Conservation (phyloP, 192 early-diverging fungal species). For the Coemansia sp. region DNA sequence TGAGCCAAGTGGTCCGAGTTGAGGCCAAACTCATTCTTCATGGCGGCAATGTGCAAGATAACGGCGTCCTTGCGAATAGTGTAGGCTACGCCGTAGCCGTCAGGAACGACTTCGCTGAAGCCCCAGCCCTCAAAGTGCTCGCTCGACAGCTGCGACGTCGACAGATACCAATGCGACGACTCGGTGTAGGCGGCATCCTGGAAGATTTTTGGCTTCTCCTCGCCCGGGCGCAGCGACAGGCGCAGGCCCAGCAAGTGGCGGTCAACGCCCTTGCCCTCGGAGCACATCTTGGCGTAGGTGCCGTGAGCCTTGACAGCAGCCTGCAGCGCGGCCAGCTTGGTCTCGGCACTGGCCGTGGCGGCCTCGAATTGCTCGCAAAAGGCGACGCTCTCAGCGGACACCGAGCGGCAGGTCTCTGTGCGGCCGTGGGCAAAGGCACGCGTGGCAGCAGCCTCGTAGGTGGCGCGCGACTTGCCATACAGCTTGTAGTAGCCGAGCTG, state of each 20-base stretch:
- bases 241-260: conserved; percentile 85
- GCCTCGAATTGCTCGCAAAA: conserved; percentile 88
- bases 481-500: conserved; percentile 97
- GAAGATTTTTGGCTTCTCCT: conserved; percentile 82
- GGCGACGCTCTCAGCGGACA: conserved; percentile 68
- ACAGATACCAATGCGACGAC: conserved; percentile 86
- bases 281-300: conserved; percentile 76
- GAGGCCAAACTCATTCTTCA: conserved; percentile 58
- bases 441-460: conserved; percentile 91
- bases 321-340: conserved; percentile 69
- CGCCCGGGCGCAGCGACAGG: conserved; percentile 68
- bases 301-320: conserved; percentile 77
- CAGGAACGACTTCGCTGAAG: conserved; percentile 80
- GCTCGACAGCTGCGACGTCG: conserved; percentile 88
- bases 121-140: conserved; percentile 95
- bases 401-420: conserved; percentile 88
- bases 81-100: conserved; percentile 92
- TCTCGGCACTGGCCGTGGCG: conserved; percentile 47
- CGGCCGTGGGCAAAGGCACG: conserved; percentile 88
- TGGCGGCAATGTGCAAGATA: conserved; percentile 84
- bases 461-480: conserved; percentile 73
- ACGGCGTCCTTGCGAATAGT: conserved; percentile 85
- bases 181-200: conserved; percentile 75
- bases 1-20: conserved; percentile 68
- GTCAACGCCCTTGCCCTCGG: conserved; percentile 86